phyloP scores from a whole-genome alignment of 768 basidiomycete species.

The Tubosaeta sp. region DNA sequence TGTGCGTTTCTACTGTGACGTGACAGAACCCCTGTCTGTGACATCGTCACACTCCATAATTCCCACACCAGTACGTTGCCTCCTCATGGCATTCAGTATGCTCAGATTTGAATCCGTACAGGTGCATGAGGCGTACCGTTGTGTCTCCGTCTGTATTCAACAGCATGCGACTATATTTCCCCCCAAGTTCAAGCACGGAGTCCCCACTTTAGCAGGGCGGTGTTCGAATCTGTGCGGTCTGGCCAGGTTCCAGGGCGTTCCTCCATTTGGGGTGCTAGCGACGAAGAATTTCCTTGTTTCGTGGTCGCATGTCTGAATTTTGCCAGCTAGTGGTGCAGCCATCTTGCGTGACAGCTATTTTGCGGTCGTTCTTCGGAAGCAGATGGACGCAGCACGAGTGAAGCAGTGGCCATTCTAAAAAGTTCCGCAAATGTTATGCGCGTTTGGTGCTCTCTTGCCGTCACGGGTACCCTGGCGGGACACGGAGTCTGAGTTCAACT shows the following conservation, averaged over 20 bases:
- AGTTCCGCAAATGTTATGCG: constrained; percentile 12
- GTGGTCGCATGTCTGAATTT: constrained; percentile 1
- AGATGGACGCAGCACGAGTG: constrained; percentile 3
- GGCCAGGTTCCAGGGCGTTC: neutral
- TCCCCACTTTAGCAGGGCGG: constrained; percentile 4
- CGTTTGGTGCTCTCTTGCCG: constrained; percentile 27
- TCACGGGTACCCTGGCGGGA: constrained; percentile 26
- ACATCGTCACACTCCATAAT: constrained; percentile 20
- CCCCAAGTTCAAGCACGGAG: neutral
- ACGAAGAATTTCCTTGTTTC: constrained; percentile 5
- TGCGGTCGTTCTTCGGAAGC: neutral
- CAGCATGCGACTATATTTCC: neutral
- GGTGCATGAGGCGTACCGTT: constrained; percentile 1
- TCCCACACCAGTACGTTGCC: neutral
- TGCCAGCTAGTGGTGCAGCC: neutral
- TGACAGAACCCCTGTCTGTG: constrained; percentile 28
- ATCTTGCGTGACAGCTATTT: neutral
- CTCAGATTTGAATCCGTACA: constrained; percentile 2
- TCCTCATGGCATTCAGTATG: neutral
- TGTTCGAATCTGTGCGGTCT: constrained; percentile 12
- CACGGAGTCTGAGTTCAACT: constrained; percentile 15
- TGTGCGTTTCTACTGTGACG: constrained; percentile 22
- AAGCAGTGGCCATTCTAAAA: constrained; percentile 14
- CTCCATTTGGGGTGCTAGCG: neutral
- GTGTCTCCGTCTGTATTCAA: neutral